Conservation (phyloP, 495 filamentous ascomycete species). For the Penicillium roqueforti region DNA sequence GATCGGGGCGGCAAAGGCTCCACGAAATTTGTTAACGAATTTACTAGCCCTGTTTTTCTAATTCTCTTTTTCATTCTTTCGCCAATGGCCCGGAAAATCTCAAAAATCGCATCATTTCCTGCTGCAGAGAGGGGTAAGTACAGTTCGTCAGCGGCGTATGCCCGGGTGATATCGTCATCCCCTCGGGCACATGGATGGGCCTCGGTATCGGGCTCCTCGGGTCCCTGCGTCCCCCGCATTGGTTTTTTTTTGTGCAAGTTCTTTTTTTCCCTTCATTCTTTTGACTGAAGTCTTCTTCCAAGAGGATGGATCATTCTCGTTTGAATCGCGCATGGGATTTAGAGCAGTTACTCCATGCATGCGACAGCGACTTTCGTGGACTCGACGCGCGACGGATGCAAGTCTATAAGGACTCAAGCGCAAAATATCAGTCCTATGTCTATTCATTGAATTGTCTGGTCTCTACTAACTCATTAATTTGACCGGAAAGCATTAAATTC, state of each 20-base stretch:
- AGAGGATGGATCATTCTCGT: neutral
- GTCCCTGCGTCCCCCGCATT: conserved; percentile 6
- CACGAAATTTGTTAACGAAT: conserved; percentile 21
- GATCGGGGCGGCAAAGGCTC: conserved; percentile 8
- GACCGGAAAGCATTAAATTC: conserved; percentile 26
- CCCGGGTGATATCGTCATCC: conserved; percentile 1
- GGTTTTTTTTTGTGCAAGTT: conserved; percentile 10
- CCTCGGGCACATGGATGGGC: conserved; percentile 8
- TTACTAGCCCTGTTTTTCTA: neutral
- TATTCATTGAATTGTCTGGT: conserved; percentile 10
- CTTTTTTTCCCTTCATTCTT: conserved; percentile 11
- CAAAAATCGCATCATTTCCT: neutral
- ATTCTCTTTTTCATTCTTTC: conserved; percentile 4
- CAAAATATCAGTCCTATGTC: neutral
- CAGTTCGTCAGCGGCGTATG: neutral
- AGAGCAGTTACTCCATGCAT: neutral
- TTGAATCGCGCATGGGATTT: neutral
- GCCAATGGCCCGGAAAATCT: neutral
- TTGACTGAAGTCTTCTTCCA: neutral
- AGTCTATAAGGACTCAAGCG: neutral
- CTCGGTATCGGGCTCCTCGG: conserved; percentile 6
- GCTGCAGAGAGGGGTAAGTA: neutral
- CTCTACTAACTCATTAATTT: conserved; percentile 13
- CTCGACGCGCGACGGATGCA: neutral
- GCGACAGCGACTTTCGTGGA: neutral